Base-by-base conservation (phyloP, 108 stramenopile genomes). In the Pseudonitzschia pungens region DNA sequence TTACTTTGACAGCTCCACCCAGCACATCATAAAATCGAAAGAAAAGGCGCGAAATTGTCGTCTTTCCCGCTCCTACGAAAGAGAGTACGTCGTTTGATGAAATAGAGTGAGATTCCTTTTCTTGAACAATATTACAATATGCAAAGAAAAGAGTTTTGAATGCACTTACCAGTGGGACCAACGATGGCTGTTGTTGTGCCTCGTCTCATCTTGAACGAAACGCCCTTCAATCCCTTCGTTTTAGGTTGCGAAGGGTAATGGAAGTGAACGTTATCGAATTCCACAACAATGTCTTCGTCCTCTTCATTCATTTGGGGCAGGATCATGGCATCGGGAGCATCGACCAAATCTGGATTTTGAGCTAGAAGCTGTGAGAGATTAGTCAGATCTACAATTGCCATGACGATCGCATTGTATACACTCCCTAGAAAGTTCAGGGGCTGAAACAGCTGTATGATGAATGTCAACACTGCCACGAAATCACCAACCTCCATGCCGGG, bases 181-280 rank as follows among this genome's bases (percentile, higher is more conserved):
- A 98, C 97, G 48, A 99, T 86, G 16, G 97, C 99, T 0, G 96
- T 98, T 4, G 95, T 92, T 18, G 96, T 98, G 16, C 97, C 97
- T 15, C 91, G 81, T 73, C 86, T 92, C 87, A 98, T 89, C 59
- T 88, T 89, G 81, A 98, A 96, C 0, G 90, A 90, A 21, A 98
- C 42, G 31, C 91, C 92, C 70, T 94, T 91, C 69, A 98, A 74
- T 12, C 95, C 95, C 63, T 88, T 90, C 40, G 73, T 82, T 24
- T 76, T 70, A 12, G 86, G 83, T 59, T 98, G 96, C 11, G 89
- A 85, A 4, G 97, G 96, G 73, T 99, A 99, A 65, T 89, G 91
- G 75, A 99, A 99, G 40, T 40, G 70, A 18, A 99, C 96, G 70
- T 98, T 87, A 62, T 93, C 83, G 70, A 98, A 99, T 75, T 98